phyloP scores from a whole-genome alignment of 2,329 filamentous ascomycete genomes.

The Tricladium varicosporioides region DNA sequence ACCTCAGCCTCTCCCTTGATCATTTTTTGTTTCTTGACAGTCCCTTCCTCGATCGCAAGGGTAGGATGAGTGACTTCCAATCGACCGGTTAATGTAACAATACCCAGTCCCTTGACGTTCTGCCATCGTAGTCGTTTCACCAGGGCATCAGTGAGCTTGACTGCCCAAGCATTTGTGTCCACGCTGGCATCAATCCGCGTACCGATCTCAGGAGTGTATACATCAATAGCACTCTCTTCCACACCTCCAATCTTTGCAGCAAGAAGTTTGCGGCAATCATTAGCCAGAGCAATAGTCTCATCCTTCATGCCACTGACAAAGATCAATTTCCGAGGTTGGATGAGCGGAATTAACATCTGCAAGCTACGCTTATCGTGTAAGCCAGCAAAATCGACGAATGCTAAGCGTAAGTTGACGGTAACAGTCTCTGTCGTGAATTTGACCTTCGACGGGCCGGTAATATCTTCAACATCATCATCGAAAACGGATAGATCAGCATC shows the following conservation, averaged over 20 bases:
- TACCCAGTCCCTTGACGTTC: constrained; percentile 81
- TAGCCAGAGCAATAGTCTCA: constrained; percentile 76
- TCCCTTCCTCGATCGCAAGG: constrained; percentile 39
- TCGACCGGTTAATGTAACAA: constrained; percentile 86
- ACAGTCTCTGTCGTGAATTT: constrained; percentile 63
- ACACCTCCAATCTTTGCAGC: constrained; percentile 43
- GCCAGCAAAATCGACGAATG: constrained; percentile 88
- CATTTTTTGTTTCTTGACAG: constrained; percentile 42
- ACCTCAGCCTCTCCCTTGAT: constrained; percentile 41
- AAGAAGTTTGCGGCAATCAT: constrained; percentile 72
- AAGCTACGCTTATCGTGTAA: constrained; percentile 91
- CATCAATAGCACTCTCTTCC: constrained; percentile 55
- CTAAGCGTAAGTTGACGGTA: constrained; percentile 70
- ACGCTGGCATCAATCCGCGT: constrained; percentile 82
- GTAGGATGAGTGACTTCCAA: constrained; percentile 52
- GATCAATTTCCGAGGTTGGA: constrained; percentile 91
- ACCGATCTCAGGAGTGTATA: constrained; percentile 80
- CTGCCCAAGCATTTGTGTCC: constrained; percentile 95
- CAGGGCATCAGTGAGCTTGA: constrained; percentile 82
- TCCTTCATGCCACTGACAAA: constrained; percentile 77
- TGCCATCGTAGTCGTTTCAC: constrained; percentile 93
- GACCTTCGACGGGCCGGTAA: constrained; percentile 71
- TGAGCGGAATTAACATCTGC: constrained; percentile 91
- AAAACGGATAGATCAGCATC: constrained; percentile 48
- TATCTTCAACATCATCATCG: constrained; percentile 55